A percentile compares a stretch with the other conserved stretches of the same genome.
Evolutionary conservation across 441 rosid genomes (phyloP).

Genomic region (Mallotus repandus): DNA sequence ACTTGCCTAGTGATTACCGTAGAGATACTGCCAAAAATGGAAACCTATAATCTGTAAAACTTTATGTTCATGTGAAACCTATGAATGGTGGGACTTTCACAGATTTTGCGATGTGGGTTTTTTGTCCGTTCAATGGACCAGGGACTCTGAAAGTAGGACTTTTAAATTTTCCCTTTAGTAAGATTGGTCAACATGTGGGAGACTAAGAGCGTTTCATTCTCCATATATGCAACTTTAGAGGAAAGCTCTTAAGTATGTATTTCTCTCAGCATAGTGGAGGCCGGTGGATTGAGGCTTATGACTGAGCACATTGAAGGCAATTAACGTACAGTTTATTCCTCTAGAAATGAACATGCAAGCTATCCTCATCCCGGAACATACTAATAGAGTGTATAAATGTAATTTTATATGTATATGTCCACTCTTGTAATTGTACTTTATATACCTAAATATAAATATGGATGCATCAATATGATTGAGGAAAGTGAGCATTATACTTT

Average conservation of each 20-base stretch:
- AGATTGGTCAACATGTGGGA: slow-evolving; percentile 79
- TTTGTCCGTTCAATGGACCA: slow-evolving; percentile 88
- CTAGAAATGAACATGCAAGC: slow-evolving; percentile 73
- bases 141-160: slow-evolving; percentile 62
- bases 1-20: slow-evolving; percentile 48
- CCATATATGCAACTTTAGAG: slow-evolving; percentile 69
- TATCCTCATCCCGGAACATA: slow-evolving; percentile 65
- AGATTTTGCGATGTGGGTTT: slow-evolving; percentile 82
- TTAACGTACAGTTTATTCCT: slow-evolving; percentile 61
- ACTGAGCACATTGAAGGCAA: slow-evolving; percentile 64
- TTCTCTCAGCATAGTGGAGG: slow-evolving; percentile 95
- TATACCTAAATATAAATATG: no score
- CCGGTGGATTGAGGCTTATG: slow-evolving; percentile 64
- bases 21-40: slow-evolving; percentile 47
- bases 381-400: neutral
- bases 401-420: no score
- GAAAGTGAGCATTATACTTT: no score
- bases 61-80: slow-evolving; percentile 76
- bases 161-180: slow-evolving; percentile 42
- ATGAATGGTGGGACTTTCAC: slow-evolving; percentile 77
- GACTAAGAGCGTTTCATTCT: slow-evolving; percentile 95
- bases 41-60: slow-evolving; percentile 61
- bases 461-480: no score
- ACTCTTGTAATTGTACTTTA: no score
- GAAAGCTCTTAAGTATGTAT: slow-evolving; percentile 68